Evolutionary conservation across 495 filamentous ascomycete species (phyloP), one percentile per base, ranked within the genome.

Genomic region (Tuber microsphaerosporum): DNA sequence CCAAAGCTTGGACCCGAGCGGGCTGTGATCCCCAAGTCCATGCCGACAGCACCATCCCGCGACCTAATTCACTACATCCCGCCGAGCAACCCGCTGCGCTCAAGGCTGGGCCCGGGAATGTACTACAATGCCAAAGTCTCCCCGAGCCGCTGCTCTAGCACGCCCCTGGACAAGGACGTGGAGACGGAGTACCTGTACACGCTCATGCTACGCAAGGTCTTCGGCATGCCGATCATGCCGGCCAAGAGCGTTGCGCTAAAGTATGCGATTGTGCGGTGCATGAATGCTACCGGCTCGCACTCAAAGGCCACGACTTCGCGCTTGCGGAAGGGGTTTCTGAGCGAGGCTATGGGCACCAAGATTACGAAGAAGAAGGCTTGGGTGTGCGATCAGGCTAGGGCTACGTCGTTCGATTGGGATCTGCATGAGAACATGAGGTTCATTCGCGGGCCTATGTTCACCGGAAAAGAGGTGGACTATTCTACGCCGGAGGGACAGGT

Each of bases 31-130:
- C 17, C 34, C 39, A 26, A 69, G 16, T 3, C 17, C 41, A n/a
- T 71, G 34, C 68, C 45, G 46, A 39, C 16, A 37, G 37, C 44
- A 46, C 72, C 1, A 56, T 65, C 8, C 26, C 10, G 74, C 82
- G 69, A 34, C 56, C 4, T 31, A 0, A 17, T 65, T 2, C 56
- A 65, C 56, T 65, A 65, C 56, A 65, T 65, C 12, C 56, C 56
- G 14, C 56, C 56, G 56, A 65, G 56, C 56, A 65, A 34, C 14
- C 56, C 56, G 3, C 2, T 65, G 56, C 56, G 56, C 26, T 12
- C 3, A 19, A 17, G 2, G 14, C 26, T 65, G 26, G 56, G 56
- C 4, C 26, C 56, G 56, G 56, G 56, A 65, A 65, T 65, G 56
- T 65, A 65, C 56, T 65, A 65, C 56, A 19, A 65, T 65, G 5